These are phyloP conservation scores for Tetragonia tetragonoides DNA, from an alignment of 148 eudicot genomes.

Conservation along the genomic window DNA sequence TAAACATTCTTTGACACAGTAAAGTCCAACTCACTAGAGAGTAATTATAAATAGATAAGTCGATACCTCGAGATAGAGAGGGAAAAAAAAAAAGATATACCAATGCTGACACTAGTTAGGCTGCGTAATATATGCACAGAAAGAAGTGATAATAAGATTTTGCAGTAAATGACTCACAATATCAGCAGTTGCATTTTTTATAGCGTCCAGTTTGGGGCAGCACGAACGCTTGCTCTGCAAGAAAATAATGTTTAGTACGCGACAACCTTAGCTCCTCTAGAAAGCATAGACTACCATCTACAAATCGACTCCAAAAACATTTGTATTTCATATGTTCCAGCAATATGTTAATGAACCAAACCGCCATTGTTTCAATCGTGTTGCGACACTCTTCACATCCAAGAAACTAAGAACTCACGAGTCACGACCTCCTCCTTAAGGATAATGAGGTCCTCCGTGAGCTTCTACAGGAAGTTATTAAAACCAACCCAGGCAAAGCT, in stretches of 20 bases:
- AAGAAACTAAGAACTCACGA: not conserved
- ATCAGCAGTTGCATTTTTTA: constrained; percentile 86
- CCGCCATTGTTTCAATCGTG: not conserved
- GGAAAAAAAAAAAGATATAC: not conserved
- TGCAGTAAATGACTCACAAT: constrained; percentile 60
- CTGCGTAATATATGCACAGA: not conserved
- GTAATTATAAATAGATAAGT: not conserved
- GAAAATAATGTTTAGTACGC: constrained; percentile 10
- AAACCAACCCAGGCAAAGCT: not conserved
- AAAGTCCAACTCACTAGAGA: not conserved
- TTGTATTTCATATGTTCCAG: not conserved
- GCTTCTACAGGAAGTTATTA: not conserved
- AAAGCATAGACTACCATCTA: not conserved
- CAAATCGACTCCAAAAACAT: not conserved
- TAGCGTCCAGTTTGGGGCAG: constrained; percentile 87
- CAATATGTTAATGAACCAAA: not conserved
- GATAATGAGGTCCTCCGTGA: not conserved
- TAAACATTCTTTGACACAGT: not conserved
- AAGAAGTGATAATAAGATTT: not conserved
- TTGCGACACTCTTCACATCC: not conserved
- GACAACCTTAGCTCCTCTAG: not conserved
- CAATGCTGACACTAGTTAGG: not conserved
- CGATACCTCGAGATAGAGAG: not conserved
- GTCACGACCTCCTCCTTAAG: no score
- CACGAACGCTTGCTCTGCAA: constrained; percentile 84